Percentiles rank a stretch among this genome's conserved stretches.
phyloP scores from a whole-genome alignment of 2,329 filamentous ascomycete genomes.

The Trichoderma semiorbis region DNA sequence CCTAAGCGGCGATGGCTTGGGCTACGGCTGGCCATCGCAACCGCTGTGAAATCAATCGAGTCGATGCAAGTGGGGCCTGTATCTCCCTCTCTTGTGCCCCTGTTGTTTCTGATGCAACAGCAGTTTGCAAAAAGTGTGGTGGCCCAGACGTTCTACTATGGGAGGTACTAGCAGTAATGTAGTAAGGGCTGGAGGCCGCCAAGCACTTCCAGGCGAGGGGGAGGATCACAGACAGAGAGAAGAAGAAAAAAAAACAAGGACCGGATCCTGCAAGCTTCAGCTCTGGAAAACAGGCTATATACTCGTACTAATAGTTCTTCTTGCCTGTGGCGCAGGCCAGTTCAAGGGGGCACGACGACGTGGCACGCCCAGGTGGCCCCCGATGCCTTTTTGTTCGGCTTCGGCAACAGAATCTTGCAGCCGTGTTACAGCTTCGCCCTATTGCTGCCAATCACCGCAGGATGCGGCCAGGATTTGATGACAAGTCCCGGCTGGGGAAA shows the following conservation, averaged over 20 bases:
- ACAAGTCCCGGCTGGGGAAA: not conserved
- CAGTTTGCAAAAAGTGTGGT: not conserved
- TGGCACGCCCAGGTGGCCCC: conserved; percentile 10
- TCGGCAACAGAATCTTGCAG: not conserved
- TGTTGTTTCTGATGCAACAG: not conserved
- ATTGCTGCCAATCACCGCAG: not conserved
- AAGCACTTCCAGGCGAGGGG: not conserved
- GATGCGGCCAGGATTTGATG: not conserved
- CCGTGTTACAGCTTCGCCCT: not conserved
- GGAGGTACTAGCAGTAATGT: not conserved
- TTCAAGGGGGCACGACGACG: conserved; percentile 3
- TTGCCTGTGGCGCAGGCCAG: not conserved
- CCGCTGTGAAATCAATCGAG: not conserved
- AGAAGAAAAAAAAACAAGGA: not conserved
- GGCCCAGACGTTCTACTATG: not conserved
- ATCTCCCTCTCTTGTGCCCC: not conserved
- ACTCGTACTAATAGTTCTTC: not conserved
- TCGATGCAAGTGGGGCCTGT: not conserved
- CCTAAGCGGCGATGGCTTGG: conserved; percentile 8
- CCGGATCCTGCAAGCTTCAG: not conserved
- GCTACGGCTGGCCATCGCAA: not conserved
- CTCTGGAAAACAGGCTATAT: not conserved
- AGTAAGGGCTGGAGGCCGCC: not conserved
- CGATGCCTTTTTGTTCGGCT: not conserved
- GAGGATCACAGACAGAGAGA: not conserved